Evolutionary conservation across 2,329 filamentous ascomycete genomes (phyloP), one percentile per base, ranked within the genome.

Genomic region (Geosmithia flava): DNA sequence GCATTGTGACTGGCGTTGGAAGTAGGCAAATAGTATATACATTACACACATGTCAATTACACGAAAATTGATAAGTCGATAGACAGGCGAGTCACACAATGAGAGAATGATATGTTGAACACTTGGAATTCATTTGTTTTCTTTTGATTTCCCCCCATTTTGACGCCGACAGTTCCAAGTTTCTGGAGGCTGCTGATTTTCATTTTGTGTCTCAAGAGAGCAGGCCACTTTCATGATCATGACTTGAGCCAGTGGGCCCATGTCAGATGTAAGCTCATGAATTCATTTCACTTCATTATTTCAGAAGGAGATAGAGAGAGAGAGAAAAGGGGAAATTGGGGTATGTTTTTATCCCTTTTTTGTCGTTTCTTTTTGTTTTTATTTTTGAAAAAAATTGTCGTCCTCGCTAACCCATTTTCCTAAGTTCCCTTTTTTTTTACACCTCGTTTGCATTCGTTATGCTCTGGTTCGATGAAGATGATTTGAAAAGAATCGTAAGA

Each of bases 101-200:
- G n/a, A n/a, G n/a, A n/a, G n/a, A n/a, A n/a, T n/a, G n/a, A n/a
- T n/a, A n/a, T n/a, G 23, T 8, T 27, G 23, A 27, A 27, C 23
- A 27, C 23, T 27, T 27, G 23, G 23, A 27, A 27, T 27, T 27
- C 23, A 27, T 42, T 41, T 16, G 23, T 19, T 13, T 30, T 17
- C 27, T 13, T 45, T 44, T 52, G 48, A 58, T 48, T 19, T 19
- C 33, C 10, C 15, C n/a, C n/a, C n/a, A n/a, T 20, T 33, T 39
- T 23, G 43, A 43, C 41, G 61, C 53, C 56, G 54, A 58, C 57
- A 59, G 59, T n/a, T n/a, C 60, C 55, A 57, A 54, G 56, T 57
- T n/a, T 55, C 51, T 56, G 56, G 56, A 13, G 33, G 40, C 53
- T 53, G 52, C n/a, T n/a, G n/a, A n/a, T n/a, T n/a, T n/a, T n/a